Evolutionary conservation across 2,329 filamentous ascomycete genomes (phyloP).

Genomic region (Trichoderma aggressivum): DNA sequence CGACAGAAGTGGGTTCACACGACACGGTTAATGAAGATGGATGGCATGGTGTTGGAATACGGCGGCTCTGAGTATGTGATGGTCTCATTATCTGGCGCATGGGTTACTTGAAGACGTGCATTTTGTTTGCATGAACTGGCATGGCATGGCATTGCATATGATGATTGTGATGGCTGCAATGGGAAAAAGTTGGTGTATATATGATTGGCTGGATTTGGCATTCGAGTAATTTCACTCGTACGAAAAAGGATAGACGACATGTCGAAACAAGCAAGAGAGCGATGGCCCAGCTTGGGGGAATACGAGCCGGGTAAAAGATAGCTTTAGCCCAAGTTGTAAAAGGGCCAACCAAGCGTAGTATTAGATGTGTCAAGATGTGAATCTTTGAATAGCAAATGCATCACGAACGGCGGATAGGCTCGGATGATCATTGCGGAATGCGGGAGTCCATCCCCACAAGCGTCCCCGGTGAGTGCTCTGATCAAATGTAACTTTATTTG

Average conservation of each 20-base stretch:
- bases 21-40: background rate
- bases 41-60: background rate
- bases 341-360: background rate
- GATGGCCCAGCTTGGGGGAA: background rate
- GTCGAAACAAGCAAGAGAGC: background rate
- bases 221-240: background rate
- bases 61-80: background rate
- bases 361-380: background rate
- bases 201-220: background rate
- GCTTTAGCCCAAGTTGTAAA: background rate
- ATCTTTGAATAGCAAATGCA: background rate
- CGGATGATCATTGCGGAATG: background rate
- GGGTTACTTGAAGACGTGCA: background rate
- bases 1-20: background rate
- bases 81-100: constrained; percentile 2
- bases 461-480: background rate
- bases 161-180: background rate
- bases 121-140: background rate
- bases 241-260: background rate
- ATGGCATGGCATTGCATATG: background rate
- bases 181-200: background rate
- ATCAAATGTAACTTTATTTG: constrained; percentile 4
- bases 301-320: background rate
- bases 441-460: background rate
- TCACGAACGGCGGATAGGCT: background rate